These are phyloP conservation scores for Rhizopus stolonifer DNA, from an alignment of 371 early-diverging fungal species.

Conservation along the genomic window DNA sequence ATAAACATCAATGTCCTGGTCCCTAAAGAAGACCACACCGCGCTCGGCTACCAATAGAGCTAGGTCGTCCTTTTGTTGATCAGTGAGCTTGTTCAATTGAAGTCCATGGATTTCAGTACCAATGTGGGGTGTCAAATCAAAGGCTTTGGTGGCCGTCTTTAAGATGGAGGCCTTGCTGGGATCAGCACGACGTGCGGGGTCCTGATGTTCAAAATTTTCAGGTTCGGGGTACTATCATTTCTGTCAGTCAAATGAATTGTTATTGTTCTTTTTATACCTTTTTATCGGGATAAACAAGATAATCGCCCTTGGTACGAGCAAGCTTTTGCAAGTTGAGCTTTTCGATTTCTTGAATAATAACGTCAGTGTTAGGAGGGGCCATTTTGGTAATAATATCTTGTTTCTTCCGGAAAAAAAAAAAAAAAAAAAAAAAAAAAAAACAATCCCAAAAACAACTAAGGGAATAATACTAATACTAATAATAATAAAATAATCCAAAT, in stretches of 20 bases:
- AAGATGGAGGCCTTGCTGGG: slow-evolving; percentile 60
- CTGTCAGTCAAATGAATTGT: too few relatives aligned
- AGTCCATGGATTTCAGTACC: slow-evolving; percentile 71
- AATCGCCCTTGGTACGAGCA: slow-evolving; percentile 40
- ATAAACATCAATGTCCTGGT: slow-evolving; percentile 59
- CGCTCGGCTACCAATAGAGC: slow-evolving; percentile 63
- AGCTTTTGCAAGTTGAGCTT: slow-evolving; percentile 35
- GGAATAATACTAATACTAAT: too few relatives aligned
- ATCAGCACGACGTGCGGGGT: slow-evolving; percentile 53
- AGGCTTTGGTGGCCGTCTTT: slow-evolving; percentile 54
- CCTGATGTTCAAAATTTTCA: slow-evolving; percentile 35
- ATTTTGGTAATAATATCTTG: too few relatives aligned
- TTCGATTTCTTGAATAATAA: slow-evolving; percentile 32
- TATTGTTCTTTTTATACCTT: too few relatives aligned
- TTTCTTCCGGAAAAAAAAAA: too few relatives aligned
- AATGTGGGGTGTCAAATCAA: slow-evolving; percentile 62
- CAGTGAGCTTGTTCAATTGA: slow-evolving; percentile 52
- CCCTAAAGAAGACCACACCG: slow-evolving; percentile 68
- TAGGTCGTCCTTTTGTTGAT: slow-evolving; percentile 58
- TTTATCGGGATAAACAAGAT: slow-evolving; percentile 39
- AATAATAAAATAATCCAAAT: too few relatives aligned
- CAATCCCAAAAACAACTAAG: too few relatives aligned
- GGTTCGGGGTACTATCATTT: slow-evolving; percentile 33
- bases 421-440: too few relatives aligned
- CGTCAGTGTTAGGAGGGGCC: slow-evolving; percentile 29